These are phyloP conservation scores for Aureobasidium sp. DNA, from an alignment of 2,329 filamentous ascomycete species.

Conservation along the genomic window DNA sequence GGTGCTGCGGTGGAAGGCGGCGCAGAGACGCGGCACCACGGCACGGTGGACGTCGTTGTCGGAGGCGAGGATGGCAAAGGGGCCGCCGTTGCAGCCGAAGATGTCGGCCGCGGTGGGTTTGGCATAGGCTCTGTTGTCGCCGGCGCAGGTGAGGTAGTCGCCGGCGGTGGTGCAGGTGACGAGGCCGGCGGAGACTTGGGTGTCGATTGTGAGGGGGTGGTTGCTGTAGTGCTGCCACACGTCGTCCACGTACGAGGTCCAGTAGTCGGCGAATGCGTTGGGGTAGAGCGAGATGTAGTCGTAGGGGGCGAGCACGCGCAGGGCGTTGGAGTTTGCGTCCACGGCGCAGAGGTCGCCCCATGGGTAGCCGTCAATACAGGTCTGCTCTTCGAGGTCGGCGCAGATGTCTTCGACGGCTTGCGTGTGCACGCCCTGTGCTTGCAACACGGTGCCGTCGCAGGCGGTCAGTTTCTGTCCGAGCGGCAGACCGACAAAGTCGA, in stretches of 20 bases:
- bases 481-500: conserved; percentile 33
- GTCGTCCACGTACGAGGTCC: conserved; percentile 40
- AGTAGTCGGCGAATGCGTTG: conserved; percentile 42
- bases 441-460: conserved; percentile 38
- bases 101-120: conserved; percentile 55
- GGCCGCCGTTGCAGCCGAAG: conserved; percentile 57
- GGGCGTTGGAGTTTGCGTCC: conserved; percentile 24
- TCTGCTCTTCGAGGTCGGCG: conserved; percentile 45
- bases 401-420: conserved; percentile 50
- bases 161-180: conserved; percentile 41
- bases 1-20: conserved; percentile 67
- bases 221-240: conserved; percentile 43
- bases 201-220: conserved; percentile 50
- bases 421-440: conserved; percentile 49
- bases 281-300: conserved; percentile 36
- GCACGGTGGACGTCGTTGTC: conserved; percentile 40
- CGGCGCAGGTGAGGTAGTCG: conserved; percentile 34
- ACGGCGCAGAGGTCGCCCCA: conserved; percentile 54
- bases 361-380: conserved; percentile 44
- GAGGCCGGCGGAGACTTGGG: conserved; percentile 49
- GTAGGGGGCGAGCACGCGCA: conserved; percentile 35
- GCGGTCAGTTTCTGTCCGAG: conserved; percentile 47
- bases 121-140: conserved; percentile 39
- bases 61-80: conserved; percentile 41
- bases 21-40: conserved; percentile 64